Conservation (phyloP, 2,329 filamentous ascomycete genomes). For the Diaporthe australafricana region DNA sequence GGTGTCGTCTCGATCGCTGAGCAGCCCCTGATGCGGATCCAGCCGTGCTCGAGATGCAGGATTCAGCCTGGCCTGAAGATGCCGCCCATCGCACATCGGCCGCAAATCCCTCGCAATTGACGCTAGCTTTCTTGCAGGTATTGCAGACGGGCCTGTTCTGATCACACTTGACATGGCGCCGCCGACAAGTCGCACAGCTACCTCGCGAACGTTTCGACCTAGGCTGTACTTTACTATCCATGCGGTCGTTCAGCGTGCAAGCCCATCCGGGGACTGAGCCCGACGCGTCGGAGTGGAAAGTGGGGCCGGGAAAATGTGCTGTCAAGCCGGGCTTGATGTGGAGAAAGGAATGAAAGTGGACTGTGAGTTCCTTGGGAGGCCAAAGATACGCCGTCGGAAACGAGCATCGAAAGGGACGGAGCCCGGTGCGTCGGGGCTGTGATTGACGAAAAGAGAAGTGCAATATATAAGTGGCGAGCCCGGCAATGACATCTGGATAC, state of each 20-base stretch:
- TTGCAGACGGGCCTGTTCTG: conserved; percentile 1
- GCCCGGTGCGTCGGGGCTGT: neutral
- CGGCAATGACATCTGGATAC: neutral
- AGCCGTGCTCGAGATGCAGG: neutral
- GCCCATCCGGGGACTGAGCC: neutral
- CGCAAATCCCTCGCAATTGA: neutral
- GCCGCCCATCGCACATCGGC: conserved; percentile 3
- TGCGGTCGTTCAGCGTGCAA: neutral
- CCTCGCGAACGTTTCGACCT: neutral
- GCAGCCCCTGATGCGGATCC: neutral
- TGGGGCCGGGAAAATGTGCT: neutral
- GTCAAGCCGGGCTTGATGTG: neutral
- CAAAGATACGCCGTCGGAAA: neutral
- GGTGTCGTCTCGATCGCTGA: conserved; percentile 3
- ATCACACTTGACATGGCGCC: conserved; percentile 5
- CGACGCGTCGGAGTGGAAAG: neutral
- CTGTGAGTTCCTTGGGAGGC: neutral
- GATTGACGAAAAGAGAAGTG: neutral
- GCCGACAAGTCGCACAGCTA: conserved; percentile 5
- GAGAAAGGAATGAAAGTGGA: neutral
- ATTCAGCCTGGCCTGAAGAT: neutral
- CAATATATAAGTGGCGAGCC: neutral
- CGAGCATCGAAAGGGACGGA: neutral
- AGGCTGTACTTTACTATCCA: neutral
- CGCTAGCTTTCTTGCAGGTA: conserved; percentile 3